These are phyloP conservation scores for Boletus patriciae DNA, from an alignment of 768 basidiomycete species.

Conservation along the genomic window DNA sequence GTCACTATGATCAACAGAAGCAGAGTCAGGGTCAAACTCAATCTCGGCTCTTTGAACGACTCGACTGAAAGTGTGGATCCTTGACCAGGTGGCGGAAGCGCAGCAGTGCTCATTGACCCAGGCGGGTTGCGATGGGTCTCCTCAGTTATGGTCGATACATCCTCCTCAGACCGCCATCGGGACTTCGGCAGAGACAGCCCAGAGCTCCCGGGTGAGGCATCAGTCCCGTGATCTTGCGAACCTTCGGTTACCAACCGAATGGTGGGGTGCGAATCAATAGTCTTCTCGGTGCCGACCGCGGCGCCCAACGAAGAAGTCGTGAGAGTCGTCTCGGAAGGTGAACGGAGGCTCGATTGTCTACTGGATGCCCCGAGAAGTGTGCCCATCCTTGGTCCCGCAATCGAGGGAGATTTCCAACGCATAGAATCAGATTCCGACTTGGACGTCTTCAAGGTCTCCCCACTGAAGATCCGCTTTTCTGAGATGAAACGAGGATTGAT, in stretches of 20 bases:
- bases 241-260: slow-evolving; percentile 27
- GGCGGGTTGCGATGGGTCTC: slow-evolving; percentile 4
- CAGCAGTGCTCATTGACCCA: slow-evolving; percentile 13
- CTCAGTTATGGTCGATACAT: slow-evolving; percentile 3
- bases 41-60: slow-evolving; percentile 48
- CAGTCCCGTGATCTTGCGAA: slow-evolving; percentile 1
- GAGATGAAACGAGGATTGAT: slow-evolving; percentile 30
- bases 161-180: slow-evolving; percentile 18
- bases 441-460: slow-evolving; percentile 16
- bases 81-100: slow-evolving; percentile 14
- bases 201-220: background rate
- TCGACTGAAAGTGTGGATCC: slow-evolving; percentile 15
- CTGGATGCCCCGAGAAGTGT: slow-evolving; percentile 7
- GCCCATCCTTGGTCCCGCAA: slow-evolving; percentile 11
- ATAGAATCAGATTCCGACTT: slow-evolving; percentile 22
- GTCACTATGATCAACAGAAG: slow-evolving; percentile 59
- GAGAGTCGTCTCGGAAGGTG: slow-evolving; percentile 32
- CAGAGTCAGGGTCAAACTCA: slow-evolving; percentile 61
- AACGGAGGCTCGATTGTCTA: slow-evolving; percentile 15
- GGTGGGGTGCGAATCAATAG: slow-evolving; percentile 12
- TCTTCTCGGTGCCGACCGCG: slow-evolving; percentile 9
- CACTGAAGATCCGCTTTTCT: slow-evolving; percentile 28
- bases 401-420: slow-evolving; percentile 16
- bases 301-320: slow-evolving; percentile 7
- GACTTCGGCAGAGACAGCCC: slow-evolving; percentile 8